Conservation (phyloP, 495 filamentous ascomycete species). For the Aspergillus ellipticus region DNA sequence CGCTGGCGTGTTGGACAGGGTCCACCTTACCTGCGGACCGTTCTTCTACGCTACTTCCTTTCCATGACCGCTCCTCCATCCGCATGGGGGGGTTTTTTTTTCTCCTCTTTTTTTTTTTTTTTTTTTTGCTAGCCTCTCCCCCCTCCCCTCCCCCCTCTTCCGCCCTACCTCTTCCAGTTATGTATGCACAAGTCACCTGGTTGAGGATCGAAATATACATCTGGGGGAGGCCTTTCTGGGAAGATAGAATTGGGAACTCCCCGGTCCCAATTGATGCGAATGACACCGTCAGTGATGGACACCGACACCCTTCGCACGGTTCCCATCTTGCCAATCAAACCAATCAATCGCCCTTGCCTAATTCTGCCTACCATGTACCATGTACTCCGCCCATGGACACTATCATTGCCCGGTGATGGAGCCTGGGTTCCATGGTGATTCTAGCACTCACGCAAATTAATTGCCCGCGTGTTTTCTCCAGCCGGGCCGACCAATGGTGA, state of each 20-base stretch:
- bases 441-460: slow-evolving; percentile 8
- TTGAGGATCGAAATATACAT: neutral
- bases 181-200: neutral
- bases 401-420: slow-evolving; percentile 6
- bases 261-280: too few relatives aligned
- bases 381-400: neutral
- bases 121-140: neutral
- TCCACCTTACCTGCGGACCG: slow-evolving; percentile 19
- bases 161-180: neutral
- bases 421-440: slow-evolving; percentile 5
- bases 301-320: neutral
- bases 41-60: slow-evolving; percentile 21
- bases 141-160: neutral
- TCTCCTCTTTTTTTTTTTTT: too few relatives aligned
- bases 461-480: slow-evolving; percentile 9
- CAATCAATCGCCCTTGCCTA: neutral
- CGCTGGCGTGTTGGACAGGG: slow-evolving; percentile 29
- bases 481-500: slow-evolving; percentile 5
- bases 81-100: slow-evolving; percentile 4
- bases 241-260: too few relatives aligned
- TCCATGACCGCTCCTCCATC: slow-evolving; percentile 14
- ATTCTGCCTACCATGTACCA: neutral
- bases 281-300: too few relatives aligned
- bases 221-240: too few relatives aligned
- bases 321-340: neutral